These are phyloP conservation scores for Euphrasia arctica DNA, from an alignment of 305 asterid species.

Conservation along the genomic window DNA sequence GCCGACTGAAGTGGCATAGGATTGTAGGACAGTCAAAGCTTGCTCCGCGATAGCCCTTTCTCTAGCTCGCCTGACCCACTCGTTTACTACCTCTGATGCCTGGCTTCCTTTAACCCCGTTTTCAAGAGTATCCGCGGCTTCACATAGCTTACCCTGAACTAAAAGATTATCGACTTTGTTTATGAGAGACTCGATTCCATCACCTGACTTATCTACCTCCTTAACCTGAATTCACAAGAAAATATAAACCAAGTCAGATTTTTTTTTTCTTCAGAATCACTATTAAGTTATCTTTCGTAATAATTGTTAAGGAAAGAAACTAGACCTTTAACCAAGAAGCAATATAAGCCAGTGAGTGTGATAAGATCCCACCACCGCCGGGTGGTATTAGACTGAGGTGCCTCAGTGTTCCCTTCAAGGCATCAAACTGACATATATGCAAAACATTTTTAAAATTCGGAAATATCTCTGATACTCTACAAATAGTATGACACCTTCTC, in stretches of 20 bases:
- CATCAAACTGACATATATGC: slow-evolving; percentile 59
- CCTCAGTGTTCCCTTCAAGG: slow-evolving; percentile 72
- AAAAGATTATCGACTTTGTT: slow-evolving; percentile 67
- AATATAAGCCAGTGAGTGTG: slow-evolving; percentile 78
- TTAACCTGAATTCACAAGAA: slow-evolving; percentile 44
- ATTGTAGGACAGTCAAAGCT: slow-evolving; percentile 71
- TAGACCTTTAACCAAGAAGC: slow-evolving; percentile 83
- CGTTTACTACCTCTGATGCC: slow-evolving; percentile 63
- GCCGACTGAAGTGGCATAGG: slow-evolving; percentile 77
- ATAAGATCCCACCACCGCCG: slow-evolving; percentile 83
- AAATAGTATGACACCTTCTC: not conserved
- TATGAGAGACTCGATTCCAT: slow-evolving; percentile 83
- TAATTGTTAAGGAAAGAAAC: slow-evolving; percentile 8
- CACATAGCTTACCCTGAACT: slow-evolving; percentile 73
- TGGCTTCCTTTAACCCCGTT: slow-evolving; percentile 74
- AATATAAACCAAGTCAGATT: not conserved
- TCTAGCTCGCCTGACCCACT: slow-evolving; percentile 76
- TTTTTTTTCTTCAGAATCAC: slow-evolving; percentile 16
- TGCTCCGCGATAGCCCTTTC: slow-evolving; percentile 80
- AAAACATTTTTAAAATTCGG: slow-evolving; percentile 18
- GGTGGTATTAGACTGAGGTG: slow-evolving; percentile 85
- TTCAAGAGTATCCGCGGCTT: slow-evolving; percentile 89
- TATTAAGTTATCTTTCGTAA: not conserved
- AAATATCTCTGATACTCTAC: not conserved
- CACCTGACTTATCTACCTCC: slow-evolving; percentile 69